A percentile compares a stretch with the other conserved stretches of the same genome.
phyloP scores from a whole-genome alignment of 2,329 filamentous ascomycete genomes.

The Paracoccidioides lutzii region DNA sequence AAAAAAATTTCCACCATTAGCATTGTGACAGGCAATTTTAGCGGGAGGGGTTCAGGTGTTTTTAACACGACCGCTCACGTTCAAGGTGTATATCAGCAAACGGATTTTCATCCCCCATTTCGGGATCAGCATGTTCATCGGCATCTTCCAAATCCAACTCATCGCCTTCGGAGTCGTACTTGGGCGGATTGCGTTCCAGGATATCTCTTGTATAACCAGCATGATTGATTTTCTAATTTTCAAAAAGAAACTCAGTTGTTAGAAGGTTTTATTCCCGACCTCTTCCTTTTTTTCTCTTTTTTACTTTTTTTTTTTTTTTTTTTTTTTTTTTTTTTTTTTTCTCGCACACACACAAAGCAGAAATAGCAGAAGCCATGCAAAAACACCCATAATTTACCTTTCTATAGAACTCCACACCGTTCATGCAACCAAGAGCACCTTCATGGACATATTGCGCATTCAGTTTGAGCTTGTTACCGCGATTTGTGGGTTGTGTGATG shows the following conservation, averaged over 20 bases:
- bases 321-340: no score
- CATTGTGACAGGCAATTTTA: neutral
- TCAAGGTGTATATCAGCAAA: conserved; percentile 47
- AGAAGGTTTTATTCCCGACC: no score
- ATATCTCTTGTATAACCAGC: conserved; percentile 50
- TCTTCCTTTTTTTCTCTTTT: neutral
- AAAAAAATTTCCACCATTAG: neutral
- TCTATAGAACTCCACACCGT: conserved; percentile 42
- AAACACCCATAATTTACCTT: conserved; percentile 34
- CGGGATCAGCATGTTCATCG: conserved; percentile 44
- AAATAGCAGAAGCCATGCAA: neutral
- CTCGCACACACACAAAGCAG: neutral
- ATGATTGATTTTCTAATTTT: conserved; percentile 48
- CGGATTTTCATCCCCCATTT: conserved; percentile 47
- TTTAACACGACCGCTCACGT: conserved; percentile 29
- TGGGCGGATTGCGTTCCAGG: conserved; percentile 44
- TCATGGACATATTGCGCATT: conserved; percentile 45
- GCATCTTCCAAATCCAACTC: conserved; percentile 46
- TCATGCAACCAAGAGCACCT: conserved; percentile 40
- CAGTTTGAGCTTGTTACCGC: conserved; percentile 48
- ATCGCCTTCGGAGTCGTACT: conserved; percentile 52
- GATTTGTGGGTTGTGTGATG: conserved; percentile 43
- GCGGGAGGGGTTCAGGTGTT: neutral
- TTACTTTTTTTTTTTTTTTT: neutral
- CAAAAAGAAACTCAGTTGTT: no score